phyloP scores from a whole-genome alignment of 257 asterid genomes.

The Scutellaria galericulata region DNA sequence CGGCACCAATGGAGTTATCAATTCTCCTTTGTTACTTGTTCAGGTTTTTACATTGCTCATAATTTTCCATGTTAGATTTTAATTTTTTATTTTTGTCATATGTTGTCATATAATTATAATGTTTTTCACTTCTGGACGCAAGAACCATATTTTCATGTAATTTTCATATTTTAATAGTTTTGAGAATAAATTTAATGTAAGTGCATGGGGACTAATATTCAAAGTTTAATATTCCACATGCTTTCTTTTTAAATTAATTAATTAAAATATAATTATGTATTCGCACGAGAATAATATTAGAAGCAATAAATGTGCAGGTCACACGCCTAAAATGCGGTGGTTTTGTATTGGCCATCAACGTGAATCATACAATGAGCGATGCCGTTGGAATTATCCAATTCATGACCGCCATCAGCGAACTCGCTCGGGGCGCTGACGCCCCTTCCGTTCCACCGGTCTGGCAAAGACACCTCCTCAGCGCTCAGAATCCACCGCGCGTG shows the following conservation, averaged over 20 bases:
- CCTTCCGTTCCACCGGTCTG: slow-evolving; percentile 62
- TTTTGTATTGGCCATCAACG: slow-evolving; percentile 53
- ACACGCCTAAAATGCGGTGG: slow-evolving; percentile 71
- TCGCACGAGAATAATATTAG: too few relatives aligned
- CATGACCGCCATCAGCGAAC: slow-evolving; percentile 54
- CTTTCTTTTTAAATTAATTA: too few relatives aligned
- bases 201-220: too few relatives aligned
- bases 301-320: slow-evolving; percentile 47
- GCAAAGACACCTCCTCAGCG: slow-evolving; percentile 55
- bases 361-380: slow-evolving; percentile 65
- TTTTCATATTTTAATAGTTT: too few relatives aligned
- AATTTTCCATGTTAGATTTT: too few relatives aligned
- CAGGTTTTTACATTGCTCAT: slow-evolving; percentile 37
- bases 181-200: too few relatives aligned
- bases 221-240: too few relatives aligned
- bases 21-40: slow-evolving; percentile 58
- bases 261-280: too few relatives aligned
- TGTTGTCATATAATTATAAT: too few relatives aligned
- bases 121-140: too few relatives aligned
- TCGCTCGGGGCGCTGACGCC: slow-evolving; percentile 51
- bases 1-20: slow-evolving; percentile 47
- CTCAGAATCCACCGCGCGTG: slow-evolving; percentile 50
- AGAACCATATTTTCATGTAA: too few relatives aligned
- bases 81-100: too few relatives aligned
- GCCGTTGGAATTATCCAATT: slow-evolving; percentile 58